Conservation (phyloP, 2,329 filamentous ascomycete species). For the Aspergillus tubingensis region DNA sequence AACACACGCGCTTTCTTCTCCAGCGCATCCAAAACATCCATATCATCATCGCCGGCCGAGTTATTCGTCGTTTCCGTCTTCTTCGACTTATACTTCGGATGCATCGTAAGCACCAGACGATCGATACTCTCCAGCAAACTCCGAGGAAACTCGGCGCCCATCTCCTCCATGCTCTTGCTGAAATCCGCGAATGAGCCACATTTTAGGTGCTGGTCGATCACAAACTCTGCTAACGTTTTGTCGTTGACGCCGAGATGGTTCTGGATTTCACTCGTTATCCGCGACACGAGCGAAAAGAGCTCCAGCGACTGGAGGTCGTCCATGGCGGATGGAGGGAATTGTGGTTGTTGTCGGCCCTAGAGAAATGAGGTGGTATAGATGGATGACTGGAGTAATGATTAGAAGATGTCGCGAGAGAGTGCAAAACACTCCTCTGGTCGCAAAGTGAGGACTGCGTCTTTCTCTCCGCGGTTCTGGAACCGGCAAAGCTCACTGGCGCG, state of each 20-base stretch:
- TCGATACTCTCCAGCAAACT: conserved; percentile 91
- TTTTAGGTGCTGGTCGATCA: conserved; percentile 86
- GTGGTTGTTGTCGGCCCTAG: background rate
- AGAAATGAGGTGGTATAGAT: background rate
- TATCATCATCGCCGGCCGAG: conserved; percentile 44
- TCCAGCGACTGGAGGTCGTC: conserved; percentile 91
- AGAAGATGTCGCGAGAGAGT: conserved; percentile 16
- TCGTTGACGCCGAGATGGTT: conserved; percentile 92
- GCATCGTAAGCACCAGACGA: conserved; percentile 82
- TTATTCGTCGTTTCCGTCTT: conserved; percentile 33
- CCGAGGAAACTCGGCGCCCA: conserved; percentile 80
- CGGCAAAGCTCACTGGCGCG: conserved; percentile 25
- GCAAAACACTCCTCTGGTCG: conserved; percentile 25
- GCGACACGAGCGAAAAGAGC: conserved; percentile 88
- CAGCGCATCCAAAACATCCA: conserved; percentile 47
- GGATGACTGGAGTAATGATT: background rate
- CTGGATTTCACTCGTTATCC: conserved; percentile 89
- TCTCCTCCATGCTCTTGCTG: conserved; percentile 69
- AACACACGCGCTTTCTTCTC: conserved; percentile 86
- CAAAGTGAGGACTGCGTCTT: conserved; percentile 8
- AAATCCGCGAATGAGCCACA: conserved; percentile 72
- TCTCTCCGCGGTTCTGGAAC: background rate
- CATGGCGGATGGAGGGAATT: conserved; percentile 55
- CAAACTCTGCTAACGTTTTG: conserved; percentile 93
- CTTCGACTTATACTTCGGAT: conserved; percentile 78